Evolutionary conservation across 2,329 filamentous ascomycete genomes (phyloP), one percentile per base, ranked within the genome.

Genomic region (Pseudogymnoascus sp.): DNA sequence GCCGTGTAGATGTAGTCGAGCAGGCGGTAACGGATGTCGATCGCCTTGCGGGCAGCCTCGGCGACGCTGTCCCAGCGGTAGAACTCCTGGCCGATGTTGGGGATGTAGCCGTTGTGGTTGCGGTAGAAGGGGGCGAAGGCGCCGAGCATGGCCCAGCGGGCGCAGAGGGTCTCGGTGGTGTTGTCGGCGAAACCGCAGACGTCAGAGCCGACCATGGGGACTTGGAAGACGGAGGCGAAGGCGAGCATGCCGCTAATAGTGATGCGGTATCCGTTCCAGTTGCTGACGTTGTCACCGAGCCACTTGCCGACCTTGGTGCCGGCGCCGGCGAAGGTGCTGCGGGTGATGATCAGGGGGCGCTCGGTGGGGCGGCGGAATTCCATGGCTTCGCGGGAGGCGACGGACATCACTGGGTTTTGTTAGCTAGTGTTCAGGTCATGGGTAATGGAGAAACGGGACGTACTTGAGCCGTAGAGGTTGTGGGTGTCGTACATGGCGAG

Each of bases 1-100:
- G 86, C 84, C 1, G 89, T 92, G 78, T 93, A 93, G 65, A 90
- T 80, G 76, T 93, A 93, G 70, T 92, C 89, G 11, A 93, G 79
- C n/a, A 93, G 78, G 33, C 83, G 81, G 76, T 93, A 93, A n/a
- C 90, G 83, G 59, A 86, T 85, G 31, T 82, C 82, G 68, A 93
- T 91, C 17, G 86, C 88, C 64, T 84, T 87, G 63, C 81, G 82
- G 0, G 88, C 88, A 0, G 88, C 86, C 7, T 80, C 76, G 0
- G 88, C 79, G 4, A 90, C 88, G 1, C 78, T 75, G 0, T 79
- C 76, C 86, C 88, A 92, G 53, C 78, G 82, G 74, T 92, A 93
- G 72, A 90, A 88, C 71, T 92, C 89, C 70, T 92, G 89, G 0
- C 78, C 72, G n/a, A 82, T 78, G 3, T 74, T 73, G 33, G 74